phyloP scores from a whole-genome alignment of 306 rosid species.

The Quercus rubra region DNA sequence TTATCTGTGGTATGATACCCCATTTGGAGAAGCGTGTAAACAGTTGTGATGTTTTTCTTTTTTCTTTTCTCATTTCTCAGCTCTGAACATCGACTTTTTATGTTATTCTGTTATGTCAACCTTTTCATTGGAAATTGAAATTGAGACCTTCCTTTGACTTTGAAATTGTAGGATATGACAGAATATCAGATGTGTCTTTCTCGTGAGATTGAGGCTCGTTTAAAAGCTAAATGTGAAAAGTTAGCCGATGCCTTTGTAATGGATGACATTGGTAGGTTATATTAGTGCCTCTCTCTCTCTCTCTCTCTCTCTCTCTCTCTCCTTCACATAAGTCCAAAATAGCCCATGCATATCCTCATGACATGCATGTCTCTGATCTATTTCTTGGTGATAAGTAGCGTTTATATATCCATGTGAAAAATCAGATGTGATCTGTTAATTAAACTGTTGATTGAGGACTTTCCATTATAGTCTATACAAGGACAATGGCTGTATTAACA shows the following conservation, averaged over 20 bases:
- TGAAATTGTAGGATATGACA: conserved; percentile 59
- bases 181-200: conserved; percentile 77
- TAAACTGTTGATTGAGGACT: background rate
- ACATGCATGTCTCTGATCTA: background rate
- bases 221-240: conserved; percentile 69
- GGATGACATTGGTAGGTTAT: conserved; percentile 67
- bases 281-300: background rate
- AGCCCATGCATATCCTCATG: background rate
- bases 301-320: background rate
- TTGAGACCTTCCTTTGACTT: background rate
- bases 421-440: background rate
- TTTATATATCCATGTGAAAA: background rate
- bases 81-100: background rate
- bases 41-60: background rate
- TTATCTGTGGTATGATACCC: conserved; percentile 53
- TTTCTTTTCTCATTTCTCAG: background rate
- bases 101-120: background rate
- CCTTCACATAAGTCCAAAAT: background rate
- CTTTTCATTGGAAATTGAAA: conserved; percentile 10
- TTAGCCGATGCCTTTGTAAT: conserved; percentile 61
- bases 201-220: conserved; percentile 71
- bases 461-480: background rate
- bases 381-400: background rate
- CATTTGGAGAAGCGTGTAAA: background rate
- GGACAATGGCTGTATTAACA: background rate